Evolutionary conservation across 2,329 filamentous ascomycete species (phyloP), one percentile per base, ranked within the genome.

Genomic region (Sclerotinia trifoliorum): DNA sequence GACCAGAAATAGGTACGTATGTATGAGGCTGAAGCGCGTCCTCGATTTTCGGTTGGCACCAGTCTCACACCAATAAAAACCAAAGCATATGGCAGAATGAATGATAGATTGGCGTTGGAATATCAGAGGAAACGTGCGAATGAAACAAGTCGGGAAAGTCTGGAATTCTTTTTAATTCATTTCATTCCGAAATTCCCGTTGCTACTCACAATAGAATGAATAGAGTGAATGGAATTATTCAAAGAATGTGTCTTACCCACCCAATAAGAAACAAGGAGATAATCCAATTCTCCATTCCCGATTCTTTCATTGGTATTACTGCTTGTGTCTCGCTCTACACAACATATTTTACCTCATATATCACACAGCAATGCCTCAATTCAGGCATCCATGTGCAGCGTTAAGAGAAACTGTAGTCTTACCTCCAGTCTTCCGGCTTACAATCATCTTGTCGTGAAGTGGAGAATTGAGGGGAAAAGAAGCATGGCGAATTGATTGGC

Each of bases 161-260:
- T 62, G 44, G 58, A 49, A 62, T 62, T 11, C 7, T 4, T 26
- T 8, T 19, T 8, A 26, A 58, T 52, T 54, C 15, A 21, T 10
- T 54, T 32, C 52, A 35, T 62, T 49, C 44, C 21, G 24, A 48
- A 49, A 24, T 35, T 24, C 44, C 19, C 44, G 35, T 26, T 35
- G 58, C 29, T 62, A 17, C 44, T 62, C n/a, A n/a, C 26, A 32
- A 61, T 48, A 11, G 52, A 54, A 54, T 54, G 19, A 11, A 39
- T 3, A 3, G 11, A 10, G 8, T 35, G 35, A 35, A 21, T 54
- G 51, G 39, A n/a, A 32, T 55, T n/a, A 6, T 57, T 42, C n/a
- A 1, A 58, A 58, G 55, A 58, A 58, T 58, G 35, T 62, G 58
- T 62, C n/a, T 62, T 21, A 35, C 44, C 35, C 29, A 17, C 21